phyloP scores from a whole-genome alignment of 106 monocot genomes.

The Dioscorea alata region DNA sequence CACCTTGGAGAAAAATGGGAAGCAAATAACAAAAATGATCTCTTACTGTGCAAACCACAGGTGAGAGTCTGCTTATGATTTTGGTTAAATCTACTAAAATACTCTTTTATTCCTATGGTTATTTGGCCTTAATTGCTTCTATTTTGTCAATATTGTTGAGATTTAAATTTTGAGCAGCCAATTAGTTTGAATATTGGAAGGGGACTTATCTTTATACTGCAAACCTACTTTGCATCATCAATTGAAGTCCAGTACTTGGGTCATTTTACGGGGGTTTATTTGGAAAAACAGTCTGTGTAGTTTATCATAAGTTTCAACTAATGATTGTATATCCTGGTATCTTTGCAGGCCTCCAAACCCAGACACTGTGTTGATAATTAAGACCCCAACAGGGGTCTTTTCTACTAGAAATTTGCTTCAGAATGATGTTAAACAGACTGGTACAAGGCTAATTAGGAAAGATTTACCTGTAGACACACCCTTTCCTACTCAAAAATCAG shows the following conservation, averaged over 20 bases:
- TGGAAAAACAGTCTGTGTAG: too few species aligned
- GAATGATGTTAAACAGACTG: slow-evolving; percentile 42
- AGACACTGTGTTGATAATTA: slow-evolving; percentile 73
- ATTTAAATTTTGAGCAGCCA: too few species aligned
- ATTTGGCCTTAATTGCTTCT: too few species aligned
- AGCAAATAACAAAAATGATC: slow-evolving; percentile 72
- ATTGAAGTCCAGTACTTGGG: too few species aligned
- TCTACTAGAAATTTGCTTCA: slow-evolving; percentile 58
- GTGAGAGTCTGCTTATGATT: slow-evolving; percentile 18
- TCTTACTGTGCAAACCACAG: slow-evolving; percentile 90
- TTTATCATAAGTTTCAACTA: too few species aligned
- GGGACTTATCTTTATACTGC: too few species aligned
- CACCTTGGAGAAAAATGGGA: slow-evolving; percentile 66
- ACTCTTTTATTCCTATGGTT: too few species aligned
- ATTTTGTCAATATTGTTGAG: too few species aligned
- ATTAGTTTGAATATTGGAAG: too few species aligned
- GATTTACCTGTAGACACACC: slow-evolving; percentile 21
- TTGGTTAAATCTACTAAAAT: too few species aligned
- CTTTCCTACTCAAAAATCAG: slow-evolving; percentile 15
- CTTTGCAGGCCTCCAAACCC: slow-evolving; percentile 63
- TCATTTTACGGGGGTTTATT: too few species aligned
- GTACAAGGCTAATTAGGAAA: slow-evolving; percentile 48
- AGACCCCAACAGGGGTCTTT: slow-evolving; percentile 54
- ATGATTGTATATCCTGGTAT: slow-evolving; percentile 9
- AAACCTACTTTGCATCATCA: too few species aligned